These are phyloP conservation scores for Terfezia boudieri DNA, from an alignment of 495 filamentous ascomycete genomes.

Conservation along the genomic window DNA sequence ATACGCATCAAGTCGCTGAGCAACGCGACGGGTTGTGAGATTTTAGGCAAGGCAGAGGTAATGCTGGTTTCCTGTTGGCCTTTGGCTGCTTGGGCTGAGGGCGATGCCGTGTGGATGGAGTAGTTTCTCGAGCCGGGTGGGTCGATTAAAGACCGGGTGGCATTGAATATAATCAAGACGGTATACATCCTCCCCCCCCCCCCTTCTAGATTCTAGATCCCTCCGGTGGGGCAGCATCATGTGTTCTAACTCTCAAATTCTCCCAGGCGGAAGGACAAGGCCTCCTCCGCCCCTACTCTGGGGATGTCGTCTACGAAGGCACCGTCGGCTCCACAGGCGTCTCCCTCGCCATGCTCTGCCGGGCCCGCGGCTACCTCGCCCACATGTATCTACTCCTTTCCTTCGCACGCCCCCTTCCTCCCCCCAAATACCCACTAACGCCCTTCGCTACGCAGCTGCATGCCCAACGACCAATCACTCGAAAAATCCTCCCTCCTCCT, in stretches of 20 bases:
- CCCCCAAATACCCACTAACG: background rate
- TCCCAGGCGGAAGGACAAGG: slow-evolving; percentile 52
- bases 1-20: slow-evolving; percentile 72
- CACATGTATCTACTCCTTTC: slow-evolving; percentile 43
- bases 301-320: slow-evolving; percentile 91
- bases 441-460: slow-evolving; percentile 37
- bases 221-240: too few relatives aligned
- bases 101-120: background rate
- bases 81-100: too few relatives aligned
- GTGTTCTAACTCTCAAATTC: background rate
- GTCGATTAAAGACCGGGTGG: slow-evolving; percentile 88
- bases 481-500: slow-evolving; percentile 79
- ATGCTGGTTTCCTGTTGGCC: background rate
- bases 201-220: background rate
- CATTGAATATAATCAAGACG: slow-evolving; percentile 62
- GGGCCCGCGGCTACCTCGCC: slow-evolving; percentile 71
- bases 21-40: slow-evolving; percentile 76
- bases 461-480: slow-evolving; percentile 74
- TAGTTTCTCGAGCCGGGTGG: slow-evolving; percentile 84
- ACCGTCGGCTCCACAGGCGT: slow-evolving; percentile 91
- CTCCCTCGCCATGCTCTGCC: slow-evolving; percentile 68
- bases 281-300: slow-evolving; percentile 52
- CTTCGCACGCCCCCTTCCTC: background rate
- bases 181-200: slow-evolving; percentile 27
- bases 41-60: slow-evolving; percentile 83